Conservation (phyloP, 148 eudicot genomes). For the Gaultheria prostrata region DNA sequence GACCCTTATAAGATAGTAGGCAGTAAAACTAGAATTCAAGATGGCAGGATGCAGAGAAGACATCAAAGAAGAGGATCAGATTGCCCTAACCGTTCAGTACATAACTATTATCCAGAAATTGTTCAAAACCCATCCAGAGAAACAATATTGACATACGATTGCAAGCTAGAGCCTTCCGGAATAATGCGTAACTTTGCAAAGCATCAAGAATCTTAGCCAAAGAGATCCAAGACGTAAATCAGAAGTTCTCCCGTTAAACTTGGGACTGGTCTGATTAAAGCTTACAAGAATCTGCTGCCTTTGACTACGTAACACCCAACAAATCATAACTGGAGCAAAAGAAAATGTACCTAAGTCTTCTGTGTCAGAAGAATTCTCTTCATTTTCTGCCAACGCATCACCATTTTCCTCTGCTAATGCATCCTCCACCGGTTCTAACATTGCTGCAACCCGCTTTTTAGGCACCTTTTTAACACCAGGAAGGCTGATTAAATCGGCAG, state of each 20-base stretch:
- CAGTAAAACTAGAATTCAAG: neutral
- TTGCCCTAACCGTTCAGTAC: neutral
- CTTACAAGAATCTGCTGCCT: neutral
- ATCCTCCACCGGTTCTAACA: conserved; percentile 71
- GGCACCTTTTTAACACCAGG: conserved; percentile 91
- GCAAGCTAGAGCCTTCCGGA: neutral
- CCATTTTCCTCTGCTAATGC: conserved; percentile 43
- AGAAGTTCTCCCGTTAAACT: neutral
- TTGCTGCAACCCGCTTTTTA: conserved; percentile 81
- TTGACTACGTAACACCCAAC: neutral
- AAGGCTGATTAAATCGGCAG: conserved; percentile 78
- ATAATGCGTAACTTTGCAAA: neutral
- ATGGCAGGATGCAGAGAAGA: neutral
- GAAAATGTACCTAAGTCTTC: conserved; percentile 57
- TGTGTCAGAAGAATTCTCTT: conserved; percentile 63
- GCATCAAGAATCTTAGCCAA: neutral
- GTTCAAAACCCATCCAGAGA: neutral
- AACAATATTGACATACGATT: neutral
- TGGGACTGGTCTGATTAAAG: neutral
- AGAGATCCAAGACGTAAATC: neutral
- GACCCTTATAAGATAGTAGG: neutral
- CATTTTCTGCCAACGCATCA: conserved; percentile 47
- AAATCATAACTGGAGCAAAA: neutral
- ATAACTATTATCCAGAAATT: neutral
- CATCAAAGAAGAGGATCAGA: neutral